Evolutionary conservation across 129 eudicot species (phyloP).

Genomic region (Arctium lappa): DNA sequence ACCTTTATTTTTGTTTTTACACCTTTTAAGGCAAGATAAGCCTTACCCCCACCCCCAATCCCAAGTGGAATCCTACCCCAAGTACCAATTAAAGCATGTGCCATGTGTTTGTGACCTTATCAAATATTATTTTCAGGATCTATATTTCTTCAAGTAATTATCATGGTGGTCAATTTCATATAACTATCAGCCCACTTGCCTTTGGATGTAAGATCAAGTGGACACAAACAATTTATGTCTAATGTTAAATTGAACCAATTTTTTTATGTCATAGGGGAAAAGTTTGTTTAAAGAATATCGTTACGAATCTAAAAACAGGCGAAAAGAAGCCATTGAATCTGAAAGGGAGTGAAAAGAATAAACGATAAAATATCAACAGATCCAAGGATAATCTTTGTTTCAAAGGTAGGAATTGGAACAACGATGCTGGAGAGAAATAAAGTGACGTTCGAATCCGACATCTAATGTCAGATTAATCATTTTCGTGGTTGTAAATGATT

Average conservation of each 20-base stretch:
- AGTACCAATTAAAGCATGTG: constrained; percentile 21
- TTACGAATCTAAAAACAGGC: background rate
- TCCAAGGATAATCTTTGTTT: background rate
- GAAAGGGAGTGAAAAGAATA: background rate
- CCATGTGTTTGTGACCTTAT: constrained; percentile 29
- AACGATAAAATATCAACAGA: background rate
- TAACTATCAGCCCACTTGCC: constrained; percentile 29
- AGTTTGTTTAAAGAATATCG: constrained; percentile 2
- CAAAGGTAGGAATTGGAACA: background rate
- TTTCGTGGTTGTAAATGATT: constrained; percentile 2
- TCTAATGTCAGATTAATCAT: background rate
- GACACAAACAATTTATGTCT: constrained; percentile 14
- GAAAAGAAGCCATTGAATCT: constrained; percentile 4
- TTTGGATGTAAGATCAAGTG: constrained; percentile 18
- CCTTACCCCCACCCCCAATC: constrained; percentile 7
- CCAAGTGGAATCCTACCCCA: constrained; percentile 23
- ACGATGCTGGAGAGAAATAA: background rate
- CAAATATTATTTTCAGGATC: constrained; percentile 11
- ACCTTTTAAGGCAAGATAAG: constrained; percentile 22
- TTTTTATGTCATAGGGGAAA: background rate
- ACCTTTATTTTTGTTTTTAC: background rate
- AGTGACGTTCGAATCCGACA: constrained; percentile 5
- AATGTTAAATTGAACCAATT: constrained; percentile 1
- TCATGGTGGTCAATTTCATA: constrained; percentile 31
- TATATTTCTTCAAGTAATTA: constrained; percentile 17